phyloP scores from a whole-genome alignment of 2,329 filamentous ascomycete genomes.

The Fusarium brevicatenulatum region DNA sequence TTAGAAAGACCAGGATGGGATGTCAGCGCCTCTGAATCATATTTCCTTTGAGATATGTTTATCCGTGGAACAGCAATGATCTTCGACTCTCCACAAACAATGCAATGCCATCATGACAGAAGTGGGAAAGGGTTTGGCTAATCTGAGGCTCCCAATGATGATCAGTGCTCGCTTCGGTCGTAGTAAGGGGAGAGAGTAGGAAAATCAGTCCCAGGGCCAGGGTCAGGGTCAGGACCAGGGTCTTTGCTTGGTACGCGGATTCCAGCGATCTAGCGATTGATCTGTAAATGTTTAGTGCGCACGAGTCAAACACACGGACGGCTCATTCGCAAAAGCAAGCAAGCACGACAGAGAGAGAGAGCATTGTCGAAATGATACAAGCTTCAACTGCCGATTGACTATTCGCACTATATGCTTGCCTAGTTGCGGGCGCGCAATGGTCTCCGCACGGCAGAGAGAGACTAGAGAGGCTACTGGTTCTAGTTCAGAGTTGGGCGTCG shows the following conservation, averaged over 20 bases:
- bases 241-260: not conserved
- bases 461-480: not conserved
- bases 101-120: constrained; percentile 23
- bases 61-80: constrained; percentile 5
- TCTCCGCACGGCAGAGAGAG: not conserved
- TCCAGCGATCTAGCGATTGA: not conserved
- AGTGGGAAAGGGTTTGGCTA: not conserved
- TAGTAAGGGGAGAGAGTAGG: not conserved
- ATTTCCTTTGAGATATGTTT: not conserved
- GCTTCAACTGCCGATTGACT: not conserved
- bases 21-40: not conserved
- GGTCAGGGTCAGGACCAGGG: not conserved
- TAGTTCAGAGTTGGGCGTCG: not conserved
- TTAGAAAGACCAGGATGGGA: not conserved
- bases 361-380: not conserved
- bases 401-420: not conserved
- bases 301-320: not conserved
- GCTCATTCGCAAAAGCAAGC: not conserved
- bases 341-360: not conserved
- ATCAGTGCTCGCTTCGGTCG: constrained; percentile 12
- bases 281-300: not conserved
- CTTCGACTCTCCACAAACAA: constrained; percentile 15
- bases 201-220: not conserved
- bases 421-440: not conserved
- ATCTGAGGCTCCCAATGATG: not conserved